phyloP scores from a whole-genome alignment of 805 yeast species.

The Kodamaea lidongshanica region DNA sequence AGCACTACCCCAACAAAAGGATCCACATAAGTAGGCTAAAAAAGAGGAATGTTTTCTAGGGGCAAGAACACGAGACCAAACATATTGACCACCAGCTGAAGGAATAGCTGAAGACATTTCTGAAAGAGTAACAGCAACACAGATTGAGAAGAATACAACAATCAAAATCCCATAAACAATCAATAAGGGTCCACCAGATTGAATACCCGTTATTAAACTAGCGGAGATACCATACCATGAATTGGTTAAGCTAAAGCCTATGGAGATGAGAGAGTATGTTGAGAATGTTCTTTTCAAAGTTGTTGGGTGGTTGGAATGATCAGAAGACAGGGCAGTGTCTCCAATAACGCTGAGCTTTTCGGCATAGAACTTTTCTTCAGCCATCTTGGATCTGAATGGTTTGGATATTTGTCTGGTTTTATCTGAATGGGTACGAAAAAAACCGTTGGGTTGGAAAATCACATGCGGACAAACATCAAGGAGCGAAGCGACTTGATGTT shows the following conservation, averaged over 20 bases:
- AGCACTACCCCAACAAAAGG: slow-evolving; percentile 39
- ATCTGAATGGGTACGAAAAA: no score
- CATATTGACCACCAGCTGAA: slow-evolving; percentile 40
- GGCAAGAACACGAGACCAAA: slow-evolving; percentile 36
- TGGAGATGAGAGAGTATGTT: slow-evolving; percentile 33
- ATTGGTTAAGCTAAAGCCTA: slow-evolving; percentile 39
- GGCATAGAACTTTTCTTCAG: slow-evolving; percentile 3
- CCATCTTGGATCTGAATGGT: no score
- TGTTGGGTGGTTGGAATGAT: slow-evolving; percentile 9
- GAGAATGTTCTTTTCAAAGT: slow-evolving; percentile 33
- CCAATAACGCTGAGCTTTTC: slow-evolving; percentile 3
- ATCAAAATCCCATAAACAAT: slow-evolving; percentile 38
- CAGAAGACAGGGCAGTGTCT: slow-evolving; percentile 1
- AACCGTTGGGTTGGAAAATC: no score
- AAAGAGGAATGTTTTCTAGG: slow-evolving; percentile 33
- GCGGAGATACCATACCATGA: slow-evolving; percentile 40
- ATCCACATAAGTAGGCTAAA: slow-evolving; percentile 35
- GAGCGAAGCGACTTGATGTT: no score
- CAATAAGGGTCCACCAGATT: slow-evolving; percentile 37
- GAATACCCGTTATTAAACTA: slow-evolving; percentile 35
- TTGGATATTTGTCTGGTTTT: no score
- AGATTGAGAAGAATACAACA: slow-evolving; percentile 29
- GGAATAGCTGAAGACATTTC: slow-evolving; percentile 38
- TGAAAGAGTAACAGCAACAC: slow-evolving; percentile 33
- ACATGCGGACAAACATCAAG: no score